A percentile compares a stretch with the other conserved stretches of the same genome.
These are phyloP conservation scores for Microbotryum lychnidis-dioicae DNA, from an alignment of 1,284 basidiomycete genomes.

Conservation along the genomic window DNA sequence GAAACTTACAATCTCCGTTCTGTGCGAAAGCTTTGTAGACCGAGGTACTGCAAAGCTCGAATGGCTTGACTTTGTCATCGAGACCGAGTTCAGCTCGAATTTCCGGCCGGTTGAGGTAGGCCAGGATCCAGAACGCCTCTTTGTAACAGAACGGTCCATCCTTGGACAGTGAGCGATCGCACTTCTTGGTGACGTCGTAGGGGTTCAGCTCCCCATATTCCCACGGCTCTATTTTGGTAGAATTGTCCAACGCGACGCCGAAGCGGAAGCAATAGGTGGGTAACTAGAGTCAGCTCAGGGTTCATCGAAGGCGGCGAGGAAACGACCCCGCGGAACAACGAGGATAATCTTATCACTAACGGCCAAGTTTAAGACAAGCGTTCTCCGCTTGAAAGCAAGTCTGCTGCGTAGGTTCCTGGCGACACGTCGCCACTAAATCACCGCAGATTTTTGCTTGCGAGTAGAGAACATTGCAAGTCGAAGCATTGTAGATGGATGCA, in stretches of 20 bases:
- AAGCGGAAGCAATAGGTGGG: conserved; percentile 38
- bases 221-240: conserved; percentile 38
- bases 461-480: too few relatives aligned
- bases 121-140: conserved; percentile 69
- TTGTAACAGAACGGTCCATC: conserved; percentile 61
- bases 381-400: background rate
- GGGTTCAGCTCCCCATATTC: conserved; percentile 41
- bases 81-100: conserved; percentile 70
- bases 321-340: too few relatives aligned
- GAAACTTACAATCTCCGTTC: too few relatives aligned
- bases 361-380: too few relatives aligned
- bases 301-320: too few relatives aligned
- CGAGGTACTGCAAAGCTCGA: conserved; percentile 51
- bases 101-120: conserved; percentile 49
- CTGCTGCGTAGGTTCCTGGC: conserved; percentile 39
- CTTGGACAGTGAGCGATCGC: conserved; percentile 48
- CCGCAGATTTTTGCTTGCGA: too few relatives aligned
- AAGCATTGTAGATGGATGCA: too few relatives aligned
- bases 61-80: conserved; percentile 45
- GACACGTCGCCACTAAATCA: conserved; percentile 8
- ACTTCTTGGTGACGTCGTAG: conserved; percentile 64
- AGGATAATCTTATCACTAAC: too few relatives aligned
- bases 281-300: conserved; percentile 38
- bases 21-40: conserved; percentile 27
- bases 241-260: conserved; percentile 20